Evolutionary conservation across 768 basidiomycete species (phyloP).

Genomic region (Auriscalpium orientale): DNA sequence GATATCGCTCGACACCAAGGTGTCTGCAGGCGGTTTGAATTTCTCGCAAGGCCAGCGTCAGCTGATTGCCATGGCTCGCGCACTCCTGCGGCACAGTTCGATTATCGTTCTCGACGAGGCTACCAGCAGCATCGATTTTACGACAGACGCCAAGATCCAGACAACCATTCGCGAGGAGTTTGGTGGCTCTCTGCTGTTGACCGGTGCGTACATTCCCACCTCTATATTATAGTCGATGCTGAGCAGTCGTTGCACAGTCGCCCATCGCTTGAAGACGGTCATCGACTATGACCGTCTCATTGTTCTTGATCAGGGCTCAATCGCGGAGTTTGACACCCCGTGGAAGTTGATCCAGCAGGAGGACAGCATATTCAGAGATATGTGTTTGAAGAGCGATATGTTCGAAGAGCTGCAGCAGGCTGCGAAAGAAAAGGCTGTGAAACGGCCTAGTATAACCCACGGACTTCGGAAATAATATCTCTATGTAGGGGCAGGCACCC

Average conservation of each 20-base stretch:
- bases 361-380: slow-evolving; percentile 42
- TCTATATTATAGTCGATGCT: neutral
- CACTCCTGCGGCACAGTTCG: slow-evolving; percentile 51
- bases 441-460: no score
- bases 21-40: neutral
- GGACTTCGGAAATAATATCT: no score
- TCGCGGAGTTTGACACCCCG: slow-evolving; percentile 47
- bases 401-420: slow-evolving; percentile 51
- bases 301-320: slow-evolving; percentile 63
- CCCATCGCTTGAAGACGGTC: slow-evolving; percentile 68
- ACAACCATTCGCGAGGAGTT: slow-evolving; percentile 74
- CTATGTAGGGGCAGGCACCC: no score
- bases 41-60: neutral
- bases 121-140: slow-evolving; percentile 70
- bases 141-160: slow-evolving; percentile 78
- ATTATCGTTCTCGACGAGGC: slow-evolving; percentile 69
- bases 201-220: slow-evolving; percentile 49
- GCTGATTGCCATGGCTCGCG: slow-evolving; percentile 40
- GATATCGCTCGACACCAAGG: neutral
- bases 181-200: slow-evolving; percentile 30
- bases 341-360: slow-evolving; percentile 38
- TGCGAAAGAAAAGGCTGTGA: slow-evolving; percentile 36
- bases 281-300: slow-evolving; percentile 78
- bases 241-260: slow-evolving; percentile 36
- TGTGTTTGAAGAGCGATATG: slow-evolving; percentile 58